Base-by-base conservation (phyloP, 805 yeast genomes). In the Sugiyamaella marilandica region DNA sequence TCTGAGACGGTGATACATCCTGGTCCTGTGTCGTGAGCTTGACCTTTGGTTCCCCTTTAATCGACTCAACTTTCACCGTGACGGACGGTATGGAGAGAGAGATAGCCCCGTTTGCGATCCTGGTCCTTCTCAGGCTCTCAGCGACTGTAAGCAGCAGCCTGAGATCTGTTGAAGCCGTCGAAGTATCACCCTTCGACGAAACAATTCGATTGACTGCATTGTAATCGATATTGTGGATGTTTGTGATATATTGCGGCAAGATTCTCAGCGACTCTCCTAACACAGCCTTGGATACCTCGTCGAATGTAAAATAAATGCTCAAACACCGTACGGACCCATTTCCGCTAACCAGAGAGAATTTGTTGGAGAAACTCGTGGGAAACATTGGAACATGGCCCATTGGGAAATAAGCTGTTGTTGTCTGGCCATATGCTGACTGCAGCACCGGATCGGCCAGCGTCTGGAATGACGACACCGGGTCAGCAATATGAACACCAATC, bases 401-500 rank as follows among this genome's bases (percentile, higher is more conserved):
- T 0, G 95, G 92, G 19, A 85, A 75, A 63, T 91, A 92, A 0
- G 83, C 75, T 0, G 97, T 88, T 19, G 80, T 70, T 0, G 84
- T 79, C 58, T 82, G 76, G 44, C 73, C 74, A 56, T 74, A 78
- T 0, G 95, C 96, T 49, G 80, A 75, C 45, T 74, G 68, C 14
- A 82, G 57, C 1, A 62, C 57, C 13, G 64, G 37, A 18, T 52
- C 52, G 9, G 34, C 31, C 2, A 56, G 47, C 8, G 37, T 18
- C n/a, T 65, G 52, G 87, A 67, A 56, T 76, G 79, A 18, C 0
- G 96, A 84, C 0, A 88, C 74, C 0, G 97, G 97, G 65, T 92
- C 90, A 1, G 98, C 97, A 56, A 92, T 80, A 65, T 86, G 96
- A 1, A 89, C 75, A 31, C 84, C 78, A 4, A 91, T 59, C 11